Conservation (phyloP, 2,329 filamentous ascomycete genomes). For the Alternaria brassicicola region DNA sequence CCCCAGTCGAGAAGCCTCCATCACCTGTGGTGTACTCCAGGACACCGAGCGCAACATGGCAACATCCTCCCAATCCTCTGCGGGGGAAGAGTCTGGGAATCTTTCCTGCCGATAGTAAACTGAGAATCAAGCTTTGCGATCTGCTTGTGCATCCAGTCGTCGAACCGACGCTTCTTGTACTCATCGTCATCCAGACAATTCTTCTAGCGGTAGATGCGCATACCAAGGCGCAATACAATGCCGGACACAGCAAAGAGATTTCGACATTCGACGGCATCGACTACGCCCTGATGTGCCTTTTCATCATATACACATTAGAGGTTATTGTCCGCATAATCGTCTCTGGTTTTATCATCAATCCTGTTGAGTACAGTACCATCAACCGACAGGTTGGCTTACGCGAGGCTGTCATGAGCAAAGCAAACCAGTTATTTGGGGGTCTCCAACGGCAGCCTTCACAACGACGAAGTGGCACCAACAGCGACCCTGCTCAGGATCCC, state of each 20-base stretch:
- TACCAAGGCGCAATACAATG: constrained; percentile 69
- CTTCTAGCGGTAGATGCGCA: constrained; percentile 86
- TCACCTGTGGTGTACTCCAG: constrained; percentile 35
- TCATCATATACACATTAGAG: constrained; percentile 88
- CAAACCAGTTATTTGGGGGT: constrained; percentile 74
- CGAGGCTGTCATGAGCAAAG: constrained; percentile 76
- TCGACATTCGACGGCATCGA: constrained; percentile 76
- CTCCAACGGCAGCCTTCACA: constrained; percentile 75
- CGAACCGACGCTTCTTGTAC: constrained; percentile 81
- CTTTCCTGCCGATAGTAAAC: constrained; percentile 76
- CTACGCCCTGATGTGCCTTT: constrained; percentile 80
- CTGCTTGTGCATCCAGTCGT: constrained; percentile 83
- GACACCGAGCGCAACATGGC: constrained; percentile 51
- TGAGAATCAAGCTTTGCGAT: constrained; percentile 79
- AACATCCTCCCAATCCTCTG: constrained; percentile 70
- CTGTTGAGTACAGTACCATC: constrained; percentile 88
- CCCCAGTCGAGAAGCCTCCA: constrained; percentile 48
- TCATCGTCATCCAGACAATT: constrained; percentile 88
- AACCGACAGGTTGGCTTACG: constrained; percentile 77
- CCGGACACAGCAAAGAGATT: constrained; percentile 55
- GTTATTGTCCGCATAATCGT: constrained; percentile 84
- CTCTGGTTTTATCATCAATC: constrained; percentile 90
- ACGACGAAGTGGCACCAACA: constrained; percentile 54
- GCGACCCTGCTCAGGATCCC: constrained; percentile 38
- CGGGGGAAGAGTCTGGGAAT: constrained; percentile 85